phyloP scores from a whole-genome alignment of 257 asterid species.

The Ballota nigra region DNA sequence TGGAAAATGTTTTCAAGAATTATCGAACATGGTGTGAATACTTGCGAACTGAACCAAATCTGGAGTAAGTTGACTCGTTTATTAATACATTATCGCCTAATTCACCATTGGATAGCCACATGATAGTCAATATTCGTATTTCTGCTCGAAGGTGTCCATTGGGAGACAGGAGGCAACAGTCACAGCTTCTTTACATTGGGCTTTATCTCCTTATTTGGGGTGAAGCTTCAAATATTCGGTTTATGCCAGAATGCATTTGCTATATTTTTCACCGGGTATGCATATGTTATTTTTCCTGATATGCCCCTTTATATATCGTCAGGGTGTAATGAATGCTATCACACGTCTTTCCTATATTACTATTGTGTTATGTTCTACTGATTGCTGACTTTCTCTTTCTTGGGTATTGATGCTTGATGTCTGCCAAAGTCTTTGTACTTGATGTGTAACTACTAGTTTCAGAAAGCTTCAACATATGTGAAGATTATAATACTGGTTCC shows the following conservation, averaged over 20 bases:
- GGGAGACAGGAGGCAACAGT: constrained; percentile 65
- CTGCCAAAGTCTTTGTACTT: background rate
- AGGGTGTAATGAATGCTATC: background rate
- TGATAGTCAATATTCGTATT: constrained; percentile 10
- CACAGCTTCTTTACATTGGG: constrained; percentile 88
- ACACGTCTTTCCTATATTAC: background rate
- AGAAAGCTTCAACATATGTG: background rate
- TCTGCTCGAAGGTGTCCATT: constrained; percentile 55
- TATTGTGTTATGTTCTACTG: background rate
- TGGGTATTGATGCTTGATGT: background rate
- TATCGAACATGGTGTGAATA: constrained; percentile 88
- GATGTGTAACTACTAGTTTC: background rate
- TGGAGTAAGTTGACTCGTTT: constrained; percentile 61
- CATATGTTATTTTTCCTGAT: constrained; percentile 13
- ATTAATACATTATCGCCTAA: constrained; percentile 14
- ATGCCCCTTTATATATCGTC: background rate
- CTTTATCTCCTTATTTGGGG: constrained; percentile 99
- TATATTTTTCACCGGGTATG: constrained; percentile 90
- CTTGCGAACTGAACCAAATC: constrained; percentile 57
- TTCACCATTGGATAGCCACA: background rate
- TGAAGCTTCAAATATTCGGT: constrained; percentile 96
- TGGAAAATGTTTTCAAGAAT: constrained; percentile 75
- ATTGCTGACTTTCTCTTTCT: background rate
- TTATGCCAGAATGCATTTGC: constrained; percentile 99
- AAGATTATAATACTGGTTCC: background rate